Evolutionary conservation across 768 basidiomycete species (phyloP), one percentile per base, ranked within the genome.

Genomic region (Neoboletus subvelutipes): DNA sequence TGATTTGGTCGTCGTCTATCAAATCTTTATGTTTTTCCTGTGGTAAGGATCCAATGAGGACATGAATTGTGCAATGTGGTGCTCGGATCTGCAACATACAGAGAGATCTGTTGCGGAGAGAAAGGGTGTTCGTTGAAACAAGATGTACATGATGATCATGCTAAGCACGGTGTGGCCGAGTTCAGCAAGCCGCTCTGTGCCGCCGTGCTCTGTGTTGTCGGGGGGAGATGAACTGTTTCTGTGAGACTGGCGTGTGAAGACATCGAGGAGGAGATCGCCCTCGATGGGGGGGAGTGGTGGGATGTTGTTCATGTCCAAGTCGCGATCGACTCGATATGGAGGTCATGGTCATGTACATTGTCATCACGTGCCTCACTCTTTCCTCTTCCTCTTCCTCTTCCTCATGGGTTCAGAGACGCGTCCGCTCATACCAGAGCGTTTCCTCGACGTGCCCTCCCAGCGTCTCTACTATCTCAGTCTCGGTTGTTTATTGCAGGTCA

Each of bases 381-480:
- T 52, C 34, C n/a, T n/a, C n/a, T n/a, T 50, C n/a, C 20, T 40
- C 59, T 10, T 33, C 33, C 33, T 20, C n/a, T n/a, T n/a, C 36
- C 24, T 28, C 41, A 36, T 64, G 63, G 48, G 33, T 34, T 34
- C 48, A 36, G 34, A 36, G 48, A 53, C 64, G 52, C 67, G 63
- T 47, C 79, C 92, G 41, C 76, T 89, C 37, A 85, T 96, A 50
- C 83, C 92, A 31, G 87, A 91, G 71, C 80, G 78, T 54, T 85
- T 84, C 67, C 62, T 94, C 31, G 88, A 90, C 66, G 76, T 85
- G 5, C 89, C 90, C 22, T 86, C 90, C 17, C 90, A 93, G 68
- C 80, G 94, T 49, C 80, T 90, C 7, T 92, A 94, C 65, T 81
- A 82, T 60, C 77, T 92, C 43, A 88, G 91, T 58, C 73, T 93